These are phyloP conservation scores for Talaromyces verruculosus DNA, from an alignment of 2,329 filamentous ascomycete genomes.

Conservation along the genomic window DNA sequence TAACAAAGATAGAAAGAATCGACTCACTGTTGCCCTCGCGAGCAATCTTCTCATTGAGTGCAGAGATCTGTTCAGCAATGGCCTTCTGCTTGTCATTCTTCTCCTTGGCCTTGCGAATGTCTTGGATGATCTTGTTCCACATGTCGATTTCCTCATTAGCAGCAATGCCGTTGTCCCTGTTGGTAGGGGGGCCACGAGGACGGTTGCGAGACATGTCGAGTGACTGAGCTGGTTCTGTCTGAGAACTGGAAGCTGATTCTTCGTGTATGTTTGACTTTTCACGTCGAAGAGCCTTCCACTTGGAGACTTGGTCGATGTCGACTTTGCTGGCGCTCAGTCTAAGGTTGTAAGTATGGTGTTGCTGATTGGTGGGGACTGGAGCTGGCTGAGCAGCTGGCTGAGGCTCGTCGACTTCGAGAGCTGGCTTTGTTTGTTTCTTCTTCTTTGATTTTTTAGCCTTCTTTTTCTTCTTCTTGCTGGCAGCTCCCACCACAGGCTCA, in stretches of 20 bases:
- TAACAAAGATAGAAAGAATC: neutral
- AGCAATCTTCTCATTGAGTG: constrained; percentile 47
- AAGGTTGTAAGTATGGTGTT: constrained; percentile 15
- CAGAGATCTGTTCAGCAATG: constrained; percentile 42
- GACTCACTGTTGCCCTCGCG: constrained; percentile 45
- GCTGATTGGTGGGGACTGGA: constrained; percentile 11
- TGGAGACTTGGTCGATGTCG: constrained; percentile 27
- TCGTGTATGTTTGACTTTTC: constrained; percentile 23
- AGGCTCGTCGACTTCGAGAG: constrained; percentile 2
- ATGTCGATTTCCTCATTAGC: constrained; percentile 48
- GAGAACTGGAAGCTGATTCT: neutral
- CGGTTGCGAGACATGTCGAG: constrained; percentile 44
- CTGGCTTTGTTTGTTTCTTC: neutral
- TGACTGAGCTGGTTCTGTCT: neutral
- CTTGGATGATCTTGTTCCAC: constrained; percentile 47
- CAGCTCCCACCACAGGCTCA: neutral
- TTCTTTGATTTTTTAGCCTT: constrained; percentile 4
- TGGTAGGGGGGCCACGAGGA: constrained; percentile 37
- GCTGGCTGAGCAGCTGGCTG: neutral
- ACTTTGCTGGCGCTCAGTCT: constrained; percentile 29
- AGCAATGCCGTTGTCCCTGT: constrained; percentile 45
- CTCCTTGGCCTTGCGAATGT: constrained; percentile 45
- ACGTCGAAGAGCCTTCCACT: constrained; percentile 32
- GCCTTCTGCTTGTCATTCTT: constrained; percentile 45
- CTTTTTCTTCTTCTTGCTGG: constrained; percentile 13